These are phyloP conservation scores for Tylopilus subfusipes DNA, from an alignment of 768 basidiomycete species.

Conservation along the genomic window DNA sequence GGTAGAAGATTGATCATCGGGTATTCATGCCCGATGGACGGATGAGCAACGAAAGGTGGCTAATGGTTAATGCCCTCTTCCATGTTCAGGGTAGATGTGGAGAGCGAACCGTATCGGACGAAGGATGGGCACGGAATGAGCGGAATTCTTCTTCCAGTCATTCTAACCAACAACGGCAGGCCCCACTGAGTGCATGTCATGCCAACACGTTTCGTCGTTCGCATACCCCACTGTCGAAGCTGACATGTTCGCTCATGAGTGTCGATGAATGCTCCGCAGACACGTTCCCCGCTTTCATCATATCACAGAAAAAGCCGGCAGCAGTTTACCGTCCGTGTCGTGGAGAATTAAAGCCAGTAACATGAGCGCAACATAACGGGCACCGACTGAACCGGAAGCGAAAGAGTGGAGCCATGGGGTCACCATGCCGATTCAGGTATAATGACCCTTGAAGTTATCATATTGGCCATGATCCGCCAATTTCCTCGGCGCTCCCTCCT, in stretches of 20 bases:
- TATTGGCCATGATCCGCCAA: constrained; percentile 1
- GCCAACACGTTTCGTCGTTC: neutral
- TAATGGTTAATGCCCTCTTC: constrained; percentile 5
- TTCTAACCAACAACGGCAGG: constrained; percentile 1
- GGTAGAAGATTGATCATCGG: constrained; percentile 28
- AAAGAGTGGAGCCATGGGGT: neutral
- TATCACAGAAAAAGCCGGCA: neutral
- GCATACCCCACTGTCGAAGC: constrained; percentile 1
- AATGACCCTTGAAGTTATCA: constrained; percentile 8
- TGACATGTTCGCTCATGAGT: neutral
- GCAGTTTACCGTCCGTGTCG: neutral
- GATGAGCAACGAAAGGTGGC: constrained; percentile 10
- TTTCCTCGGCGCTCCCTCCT: constrained; percentile 17
- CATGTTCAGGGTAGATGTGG: constrained; percentile 17
- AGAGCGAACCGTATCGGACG: constrained; percentile 3
- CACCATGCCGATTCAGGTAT: constrained; percentile 10
- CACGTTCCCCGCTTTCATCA: neutral
- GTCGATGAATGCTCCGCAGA: neutral
- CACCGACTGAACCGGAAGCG: neutral
- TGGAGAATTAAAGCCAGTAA: neutral
- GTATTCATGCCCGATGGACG: constrained; percentile 9
- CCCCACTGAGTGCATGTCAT: neutral
- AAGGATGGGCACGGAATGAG: constrained; percentile 6
- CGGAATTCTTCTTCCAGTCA: constrained; percentile 17
- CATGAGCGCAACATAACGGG: neutral